Evolutionary conservation across 2,329 filamentous ascomycete species (phyloP), one percentile per base, ranked within the genome.

Genomic region (Bipolaris cookei): DNA sequence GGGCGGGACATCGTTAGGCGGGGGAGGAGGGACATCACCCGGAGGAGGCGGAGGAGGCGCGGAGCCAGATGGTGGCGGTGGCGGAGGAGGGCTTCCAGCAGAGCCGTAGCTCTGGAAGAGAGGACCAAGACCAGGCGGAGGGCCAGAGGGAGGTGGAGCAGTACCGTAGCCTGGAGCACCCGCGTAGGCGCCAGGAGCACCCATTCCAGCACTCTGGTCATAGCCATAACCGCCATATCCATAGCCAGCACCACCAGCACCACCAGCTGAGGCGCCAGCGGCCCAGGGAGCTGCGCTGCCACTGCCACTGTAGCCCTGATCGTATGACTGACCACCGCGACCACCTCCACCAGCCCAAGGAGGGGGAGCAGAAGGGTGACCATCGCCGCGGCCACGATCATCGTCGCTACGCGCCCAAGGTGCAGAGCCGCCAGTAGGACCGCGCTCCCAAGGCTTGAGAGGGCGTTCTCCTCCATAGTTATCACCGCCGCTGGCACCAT

Each of bases 371-470:
- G 61, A 62, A 47, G 60, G 58, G 43, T 77, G 78, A 59, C 76
- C 75, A 44, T 78, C 78, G 44, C 78, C 61, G 5, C 64, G 70
- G 50, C 78, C 62, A 32, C 62, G 70, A 50, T 82, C 81, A 57
- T 80, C 78, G 66, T 73, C 83, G 53, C 66, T 67, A 45, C 71
- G 69, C 23, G 72, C 68, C 91, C 93, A 97, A 6, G 92, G 92
- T 65, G 92, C 92, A 74, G 91, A 86, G 56, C 89, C 91, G 56
- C 91, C 91, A 28, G 90, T 92, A 16, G 92, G 91, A 35, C 89
- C 91, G 72, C 91, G 88, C 75, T 96, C 90, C 92, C 92, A 97
- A 48, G 93, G 93, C 78, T 91, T 94, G 66, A 86, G 82, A 66
- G 89, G 87, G 63, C 81, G 81, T 56, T 79, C 74, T 67, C 69